Base-by-base conservation (phyloP, 2,329 filamentous ascomycete species). In the Pseudogymnoascus sp. region DNA sequence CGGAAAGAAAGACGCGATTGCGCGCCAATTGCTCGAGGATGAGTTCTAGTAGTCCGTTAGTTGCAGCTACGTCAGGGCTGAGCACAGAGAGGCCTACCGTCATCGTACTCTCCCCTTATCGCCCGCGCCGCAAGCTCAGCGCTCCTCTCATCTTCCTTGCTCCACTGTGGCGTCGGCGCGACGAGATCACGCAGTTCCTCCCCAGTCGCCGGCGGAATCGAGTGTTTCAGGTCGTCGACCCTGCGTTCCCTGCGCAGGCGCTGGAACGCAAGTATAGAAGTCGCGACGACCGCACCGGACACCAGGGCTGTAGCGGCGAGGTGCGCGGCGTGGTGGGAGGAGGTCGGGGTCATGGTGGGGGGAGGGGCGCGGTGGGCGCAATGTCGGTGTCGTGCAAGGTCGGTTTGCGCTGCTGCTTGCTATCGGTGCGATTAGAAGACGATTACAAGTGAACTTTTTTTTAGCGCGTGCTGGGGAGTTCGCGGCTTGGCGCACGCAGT, bases 21-120 rank as follows among this genome's bases (percentile, higher is more conserved):
- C 95, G 87, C 1, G 93, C 93, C 11, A 99, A 83, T 75, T 99
- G 95, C 77, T 99, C 95, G 57, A 96, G 83, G 64, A 97, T 93
- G 47, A 99, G 83, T 70, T 95, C 93, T 86, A 67, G n/a, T n/a
- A 21, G n/a, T 37, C 29, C 62, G 21, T 54, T 31, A 61, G 39
- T 14, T 11, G 12, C 36, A 31, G 29, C 14, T 18, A 60, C 7
- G 45, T 12, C 12, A 62, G n/a, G 5, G 12, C 2, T 2, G 1
- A 4, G 45, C 26, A 1, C 11, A 16, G 61, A 11, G 5, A 26
- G 14, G 14, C 63, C 21, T 70, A 74, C 73, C 73, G 70, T 87
- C 83, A 70, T 87, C 84, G 69, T 85, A 88, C 72, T 87, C 83
- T 61, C 85, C 86, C 10, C 78, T 79, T 67, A 85, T 84, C 0